Evolutionary conservation across 2,329 filamentous ascomycete genomes (phyloP).

Genomic region (Periconia macrospinosa): DNA sequence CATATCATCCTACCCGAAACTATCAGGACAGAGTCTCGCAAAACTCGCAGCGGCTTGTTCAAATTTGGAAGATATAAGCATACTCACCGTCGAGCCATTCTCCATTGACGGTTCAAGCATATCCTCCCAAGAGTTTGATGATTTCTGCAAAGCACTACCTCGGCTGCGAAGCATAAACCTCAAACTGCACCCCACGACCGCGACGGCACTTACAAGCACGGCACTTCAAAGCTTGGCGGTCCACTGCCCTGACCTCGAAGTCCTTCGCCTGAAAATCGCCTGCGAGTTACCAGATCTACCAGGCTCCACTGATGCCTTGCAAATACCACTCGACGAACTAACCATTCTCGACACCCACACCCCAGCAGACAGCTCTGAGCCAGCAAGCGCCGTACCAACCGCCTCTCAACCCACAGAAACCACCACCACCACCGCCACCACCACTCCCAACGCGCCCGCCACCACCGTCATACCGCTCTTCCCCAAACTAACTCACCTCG

Average conservation of each 20-base stretch:
- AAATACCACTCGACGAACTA: slow-evolving; percentile 4
- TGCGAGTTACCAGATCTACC: slow-evolving; percentile 24
- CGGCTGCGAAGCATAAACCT: slow-evolving; percentile 23
- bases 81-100: slow-evolving; percentile 28
- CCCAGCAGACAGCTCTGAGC: not conserved
- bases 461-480: slow-evolving; percentile 21
- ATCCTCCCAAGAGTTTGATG: slow-evolving; percentile 26
- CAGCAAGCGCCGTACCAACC: not conserved
- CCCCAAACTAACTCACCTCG: slow-evolving; percentile 27
- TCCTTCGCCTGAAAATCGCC: slow-evolving; percentile 29
- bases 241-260: slow-evolving; percentile 27
- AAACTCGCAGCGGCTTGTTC: slow-evolving; percentile 24
- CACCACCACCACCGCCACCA: not conserved
- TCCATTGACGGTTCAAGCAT: slow-evolving; percentile 33
- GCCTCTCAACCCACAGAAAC: not conserved
- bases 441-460: not conserved
- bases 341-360: not conserved
- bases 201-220: slow-evolving; percentile 21
- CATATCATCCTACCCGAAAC: slow-evolving; percentile 13
- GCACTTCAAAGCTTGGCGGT: slow-evolving; percentile 30
- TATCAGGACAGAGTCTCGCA: slow-evolving; percentile 24
- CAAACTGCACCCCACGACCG: slow-evolving; percentile 31
- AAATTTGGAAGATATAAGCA: slow-evolving; percentile 25
- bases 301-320: slow-evolving; percentile 6
- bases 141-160: slow-evolving; percentile 28